Percentiles rank a stretch among this genome's conserved stretches.
Evolutionary conservation across 768 basidiomycete species (phyloP).

Genomic region (Psilocybe sp.): DNA sequence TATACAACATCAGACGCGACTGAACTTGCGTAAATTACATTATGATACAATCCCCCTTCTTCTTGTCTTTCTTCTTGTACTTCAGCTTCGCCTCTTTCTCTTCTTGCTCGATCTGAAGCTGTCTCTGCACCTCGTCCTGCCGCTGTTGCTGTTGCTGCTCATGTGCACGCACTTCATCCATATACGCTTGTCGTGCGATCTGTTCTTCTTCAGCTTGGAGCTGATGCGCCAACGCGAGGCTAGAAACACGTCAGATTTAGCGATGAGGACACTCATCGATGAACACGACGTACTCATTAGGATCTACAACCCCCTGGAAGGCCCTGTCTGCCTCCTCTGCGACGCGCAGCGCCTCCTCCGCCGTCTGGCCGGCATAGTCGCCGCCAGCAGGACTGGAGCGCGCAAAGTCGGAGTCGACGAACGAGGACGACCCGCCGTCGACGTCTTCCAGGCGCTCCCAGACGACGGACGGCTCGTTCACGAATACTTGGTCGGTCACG

Average conservation of each 20-base stretch:
- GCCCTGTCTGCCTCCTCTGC: slow-evolving; percentile 43
- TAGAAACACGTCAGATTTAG: slow-evolving; percentile 22
- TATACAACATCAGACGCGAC: no score
- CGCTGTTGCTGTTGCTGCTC: slow-evolving; percentile 26
- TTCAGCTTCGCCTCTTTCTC: slow-evolving; percentile 11
- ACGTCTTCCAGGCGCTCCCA: slow-evolving; percentile 93
- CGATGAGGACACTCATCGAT: not conserved
- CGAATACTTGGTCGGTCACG: slow-evolving; percentile 82
- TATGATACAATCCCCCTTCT: slow-evolving; percentile 54
- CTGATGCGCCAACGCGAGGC: slow-evolving; percentile 67
- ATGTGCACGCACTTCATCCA: slow-evolving; percentile 12
- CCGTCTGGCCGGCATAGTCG: slow-evolving; percentile 74
- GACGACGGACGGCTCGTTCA: slow-evolving; percentile 72
- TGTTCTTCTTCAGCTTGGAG: slow-evolving; percentile 82
- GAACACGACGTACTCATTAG: slow-evolving; percentile 54
- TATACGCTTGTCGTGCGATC: slow-evolving; percentile 37
- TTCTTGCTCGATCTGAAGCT: slow-evolving; percentile 14
- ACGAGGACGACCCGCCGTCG: slow-evolving; percentile 74
- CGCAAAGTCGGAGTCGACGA: slow-evolving; percentile 73
- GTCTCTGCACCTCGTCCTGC: slow-evolving; percentile 19
- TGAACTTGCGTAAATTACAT: slow-evolving; percentile 35
- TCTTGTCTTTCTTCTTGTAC: slow-evolving; percentile 32
- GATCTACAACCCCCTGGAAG: slow-evolving; percentile 35
- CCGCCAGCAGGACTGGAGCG: slow-evolving; percentile 70
- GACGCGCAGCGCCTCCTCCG: slow-evolving; percentile 54